These are phyloP conservation scores for Musa schizocarpa DNA, from an alignment of 176 grass and related monocot species.

Conservation along the genomic window DNA sequence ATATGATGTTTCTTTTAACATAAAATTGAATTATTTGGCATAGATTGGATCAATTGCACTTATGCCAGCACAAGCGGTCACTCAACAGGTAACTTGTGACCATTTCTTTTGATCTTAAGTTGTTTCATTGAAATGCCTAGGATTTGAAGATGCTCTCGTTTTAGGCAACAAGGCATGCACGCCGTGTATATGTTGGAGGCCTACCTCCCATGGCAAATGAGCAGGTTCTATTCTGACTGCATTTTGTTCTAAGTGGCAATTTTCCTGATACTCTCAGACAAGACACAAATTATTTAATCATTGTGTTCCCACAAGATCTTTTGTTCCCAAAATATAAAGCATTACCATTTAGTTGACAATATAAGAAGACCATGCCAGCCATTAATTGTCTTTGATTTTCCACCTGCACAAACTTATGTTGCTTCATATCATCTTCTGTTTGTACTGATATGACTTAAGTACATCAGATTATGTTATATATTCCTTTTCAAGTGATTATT, in stretches of 20 bases:
- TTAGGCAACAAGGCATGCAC: conserved; percentile 28
- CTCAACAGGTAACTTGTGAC: conserved; percentile 17
- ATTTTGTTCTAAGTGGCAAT: not conserved
- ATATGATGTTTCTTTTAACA: not conserved
- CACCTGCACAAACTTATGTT: not conserved
- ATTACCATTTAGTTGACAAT: not conserved
- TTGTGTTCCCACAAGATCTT: not conserved
- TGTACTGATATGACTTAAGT: not conserved
- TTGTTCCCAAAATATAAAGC: not conserved
- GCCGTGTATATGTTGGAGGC: conserved; percentile 31
- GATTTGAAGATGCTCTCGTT: conserved; percentile 1
- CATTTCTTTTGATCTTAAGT: conserved; percentile 5
- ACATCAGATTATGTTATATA: too few relatives aligned
- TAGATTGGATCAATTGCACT: conserved; percentile 14
- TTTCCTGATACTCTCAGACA: not conserved
- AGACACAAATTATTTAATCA: not conserved
- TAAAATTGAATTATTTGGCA: not conserved
- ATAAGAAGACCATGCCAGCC: not conserved
- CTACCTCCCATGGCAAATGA: conserved; percentile 30
- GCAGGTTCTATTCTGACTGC: conserved; percentile 16
- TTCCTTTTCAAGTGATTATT: not conserved
- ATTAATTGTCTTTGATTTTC: not conserved
- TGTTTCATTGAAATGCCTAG: not conserved
- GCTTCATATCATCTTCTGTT: not conserved
- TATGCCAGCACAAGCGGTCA: conserved; percentile 21